Base-by-base conservation (phyloP, 495 filamentous ascomycete species). In the Neurospora sp. region DNA sequence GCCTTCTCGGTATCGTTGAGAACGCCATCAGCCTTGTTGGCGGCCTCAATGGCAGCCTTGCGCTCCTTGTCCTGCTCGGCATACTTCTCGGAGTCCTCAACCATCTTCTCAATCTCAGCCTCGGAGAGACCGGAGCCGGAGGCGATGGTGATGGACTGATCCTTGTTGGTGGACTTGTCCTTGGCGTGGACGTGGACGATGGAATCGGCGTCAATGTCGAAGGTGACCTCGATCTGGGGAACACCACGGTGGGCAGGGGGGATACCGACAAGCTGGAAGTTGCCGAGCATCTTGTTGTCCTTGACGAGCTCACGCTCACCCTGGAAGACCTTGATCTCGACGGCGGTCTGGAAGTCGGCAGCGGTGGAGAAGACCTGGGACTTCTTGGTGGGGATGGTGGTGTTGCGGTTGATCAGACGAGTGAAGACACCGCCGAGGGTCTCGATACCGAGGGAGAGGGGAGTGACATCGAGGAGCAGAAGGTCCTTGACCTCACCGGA, bases 301-400 rank as follows among this genome's bases (percentile, higher is more conserved):
- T 90, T 91, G 81, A 99, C 96, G 72, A 99, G 93, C 87, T 99
- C 96, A 92, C 96, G 96, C 89, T 99, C 96, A 87, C 96, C 96
- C 90, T 99, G 96, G 92, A 90, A 98, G 72, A 99, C 96, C 91
- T 99, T 99, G 89, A 99, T 99, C 88, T 99, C 96, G 83, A 99
- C 96, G 78, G 96, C 96, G 74, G 93, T 97, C 89, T 99, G 96
- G 92, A 97, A 98, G 82, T 99, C 96, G 78, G 96, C 96, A 71
- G 96, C 96, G 69, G 96, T 99, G 71, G 96, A 98, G 89, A 99
- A 99, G 76, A 94, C 89, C 87, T 98, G 96, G 40, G 94, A 97
- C 87, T 99, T 99, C 91, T 98, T 99, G 85, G 96, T 98, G 71
- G 96, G 96, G 83, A 99, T 99, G 77, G 96, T 99, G 80, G 96